A percentile compares a stretch with the other conserved stretches of the same genome.
Evolutionary conservation across 805 yeast genomes (phyloP).

Genomic region (Sugiyamaella marilandica): DNA sequence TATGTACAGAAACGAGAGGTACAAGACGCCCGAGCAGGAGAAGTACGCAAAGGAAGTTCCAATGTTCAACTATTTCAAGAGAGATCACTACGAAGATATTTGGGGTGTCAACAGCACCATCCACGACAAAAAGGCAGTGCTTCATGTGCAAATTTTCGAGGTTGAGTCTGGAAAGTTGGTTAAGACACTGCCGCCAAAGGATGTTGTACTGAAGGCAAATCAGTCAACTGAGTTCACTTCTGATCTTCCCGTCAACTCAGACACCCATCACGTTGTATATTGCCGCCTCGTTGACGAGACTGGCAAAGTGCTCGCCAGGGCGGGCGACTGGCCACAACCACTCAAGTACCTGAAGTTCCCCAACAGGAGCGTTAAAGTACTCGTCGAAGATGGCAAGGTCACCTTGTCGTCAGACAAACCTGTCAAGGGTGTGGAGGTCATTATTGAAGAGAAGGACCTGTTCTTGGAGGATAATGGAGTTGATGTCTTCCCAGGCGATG

Average conservation of each 20-base stretch:
- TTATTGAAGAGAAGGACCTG: conserved; percentile 27
- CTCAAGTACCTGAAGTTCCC: conserved; percentile 38
- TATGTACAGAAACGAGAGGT: conserved; percentile 29
- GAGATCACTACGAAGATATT: conserved; percentile 32
- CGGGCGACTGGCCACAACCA: conserved; percentile 50
- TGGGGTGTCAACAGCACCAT: conserved; percentile 41
- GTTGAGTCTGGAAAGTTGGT: conserved; percentile 34
- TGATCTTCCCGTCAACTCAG: conserved; percentile 15
- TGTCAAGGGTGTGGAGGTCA: conserved; percentile 43
- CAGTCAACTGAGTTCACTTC: conserved; percentile 32
- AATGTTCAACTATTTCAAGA: conserved; percentile 27
- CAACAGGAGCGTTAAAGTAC: conserved; percentile 24
- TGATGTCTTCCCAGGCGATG: conserved; percentile 43
- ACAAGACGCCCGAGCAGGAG: conserved; percentile 16
- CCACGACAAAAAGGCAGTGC: conserved; percentile 21
- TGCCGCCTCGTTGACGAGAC: conserved; percentile 18
- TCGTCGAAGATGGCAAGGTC: conserved; percentile 29
- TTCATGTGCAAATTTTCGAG: conserved; percentile 32
- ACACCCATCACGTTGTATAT: conserved; percentile 19
- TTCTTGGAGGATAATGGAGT: conserved; percentile 43
- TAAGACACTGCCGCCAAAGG: conserved; percentile 8
- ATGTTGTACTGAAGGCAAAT: conserved; percentile 24
- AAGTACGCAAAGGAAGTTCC: conserved; percentile 20
- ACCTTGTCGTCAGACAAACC: conserved; percentile 34
- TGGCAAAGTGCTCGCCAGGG: conserved; percentile 30